Base-by-base conservation (phyloP, 148 eudicot species). In the Camellia granthamiana region DNA sequence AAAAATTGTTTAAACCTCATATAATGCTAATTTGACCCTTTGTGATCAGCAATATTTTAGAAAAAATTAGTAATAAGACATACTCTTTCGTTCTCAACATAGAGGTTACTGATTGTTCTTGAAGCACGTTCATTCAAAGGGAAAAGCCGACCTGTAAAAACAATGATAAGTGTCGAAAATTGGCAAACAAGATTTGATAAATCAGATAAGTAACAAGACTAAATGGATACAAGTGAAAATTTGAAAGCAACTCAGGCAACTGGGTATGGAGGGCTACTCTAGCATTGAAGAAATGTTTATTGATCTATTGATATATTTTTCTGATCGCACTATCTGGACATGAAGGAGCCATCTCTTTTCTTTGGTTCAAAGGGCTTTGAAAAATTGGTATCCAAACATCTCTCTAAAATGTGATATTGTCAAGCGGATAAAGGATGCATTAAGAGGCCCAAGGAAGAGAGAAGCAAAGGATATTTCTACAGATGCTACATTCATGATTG, bases 91-190 rank as follows among this genome's bases (percentile, higher is more conserved):
- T 96, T 96, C 86, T 93, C 97, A 47, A 90, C 86, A 83, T 92
- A 96, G 63, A 96, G 93, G 84, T 93, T 93, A 83, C 92, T 88
- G 86, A 93, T 91, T 78, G 99, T 96, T 83, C 92, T 96, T 69
- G 97, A 75, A 69, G 99, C 99, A 61, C 99, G 98, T 85, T 96
- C 99, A 84, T 96, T 96, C 82, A 96, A 75, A 65, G 99, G 99
- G 80, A 84, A 91, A 46, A 96, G 89, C 56, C 88, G 90, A 83
- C 99, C 99, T 96, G 85, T 63, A 82, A 79, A 78, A 78, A 46
- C 81, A 76, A 83, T 68, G 56, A 68, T 15, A 72, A 44, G 7
- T 62, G 66, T 11, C 2, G 18, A 42, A 74, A 16, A 63, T 49
- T 51, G 41, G 18, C 41, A 52, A 74, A 74, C 38, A 30, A 30